A percentile compares a stretch with the other conserved stretches of the same genome.
phyloP scores from a whole-genome alignment of 2,329 filamentous ascomycete species.

The Aureobasidium sp. region DNA sequence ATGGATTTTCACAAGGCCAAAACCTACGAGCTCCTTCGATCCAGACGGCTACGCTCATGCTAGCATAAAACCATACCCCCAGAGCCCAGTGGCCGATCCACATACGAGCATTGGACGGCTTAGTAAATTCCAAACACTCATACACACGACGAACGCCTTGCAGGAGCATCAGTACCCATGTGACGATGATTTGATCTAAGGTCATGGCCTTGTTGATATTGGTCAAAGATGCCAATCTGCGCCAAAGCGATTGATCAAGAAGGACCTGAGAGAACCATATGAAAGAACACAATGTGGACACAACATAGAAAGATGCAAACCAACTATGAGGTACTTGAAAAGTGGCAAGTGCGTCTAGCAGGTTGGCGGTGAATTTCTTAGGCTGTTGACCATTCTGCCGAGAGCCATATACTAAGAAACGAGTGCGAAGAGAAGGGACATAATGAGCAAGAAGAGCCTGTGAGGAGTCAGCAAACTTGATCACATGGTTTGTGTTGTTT shows the following conservation, averaged over 20 bases:
- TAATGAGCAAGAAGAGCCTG: constrained; percentile 47
- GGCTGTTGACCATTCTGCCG: constrained; percentile 29
- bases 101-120: constrained; percentile 69
- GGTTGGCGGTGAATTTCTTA: neutral
- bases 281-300: constrained; percentile 60
- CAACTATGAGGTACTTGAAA: constrained; percentile 75
- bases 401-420: constrained; percentile 56
- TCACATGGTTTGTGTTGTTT: neutral
- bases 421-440: constrained; percentile 44
- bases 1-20: neutral
- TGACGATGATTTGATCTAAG: constrained; percentile 55
- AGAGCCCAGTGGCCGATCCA: constrained; percentile 76
- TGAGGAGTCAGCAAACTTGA: constrained; percentile 14
- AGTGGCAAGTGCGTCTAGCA: constrained; percentile 42
- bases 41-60: constrained; percentile 71
- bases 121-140: constrained; percentile 62
- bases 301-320: constrained; percentile 82
- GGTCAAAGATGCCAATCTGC: constrained; percentile 33
- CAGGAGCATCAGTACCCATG: constrained; percentile 65
- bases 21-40: constrained; percentile 67
- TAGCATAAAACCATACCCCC: constrained; percentile 69
- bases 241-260: constrained; percentile 48
- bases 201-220: constrained; percentile 44
- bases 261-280: constrained; percentile 68
- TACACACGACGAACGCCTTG: constrained; percentile 71